Base-by-base conservation (phyloP, 2,329 filamentous ascomycete genomes). In the Fusarium tanahbumbuense region DNA sequence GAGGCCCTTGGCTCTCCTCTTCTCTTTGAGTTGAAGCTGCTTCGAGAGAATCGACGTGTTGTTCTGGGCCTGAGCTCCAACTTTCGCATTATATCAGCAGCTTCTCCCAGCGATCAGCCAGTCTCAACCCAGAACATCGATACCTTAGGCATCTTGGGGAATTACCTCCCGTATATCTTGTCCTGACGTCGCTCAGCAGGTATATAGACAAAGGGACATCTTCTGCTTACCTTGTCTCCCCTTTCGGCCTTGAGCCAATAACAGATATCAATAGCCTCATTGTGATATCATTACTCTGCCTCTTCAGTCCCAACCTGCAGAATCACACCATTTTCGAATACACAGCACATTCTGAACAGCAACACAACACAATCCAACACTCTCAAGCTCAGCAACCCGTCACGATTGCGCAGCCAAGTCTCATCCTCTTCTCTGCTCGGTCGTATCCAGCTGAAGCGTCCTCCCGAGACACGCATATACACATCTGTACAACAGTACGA, bases 401-500 rank as follows among this genome's bases (percentile, higher is more conserved):
- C 12, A 28, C 48, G 65, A 69, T 62, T 41, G 15, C 52, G 37
- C 55, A 60, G 23, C 16, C 23, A 61, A 27, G 34, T 61, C 41
- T 15, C 32, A 42, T 40, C 8, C n/a, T 22, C 22, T 10, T n/a
- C 23, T 34, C 44, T 63, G 46, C 56, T 62, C 45, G 44, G 73
- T 69, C 67, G 55, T 64, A 70, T 67, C 23, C 52, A 71, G 67
- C 70, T 68, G 68, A 60, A 56, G 67, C 63, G 57, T 47, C 53
- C 54, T 72, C 59, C 75, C 71, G 70, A 75, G 75, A 76, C 73
- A 37, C 54, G n/a, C 46, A 34, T 37, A 27, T n/a, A 41, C 49
- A 56, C 63, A 58, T 58, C 25, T 62, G 58, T 73, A 55, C 60
- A 42, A 75, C 68, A 48, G 37, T 53, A 34, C 59, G n/a, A 87